Base-by-base conservation (phyloP, 805 yeast species). In the Priceomyces melissophilus region DNA sequence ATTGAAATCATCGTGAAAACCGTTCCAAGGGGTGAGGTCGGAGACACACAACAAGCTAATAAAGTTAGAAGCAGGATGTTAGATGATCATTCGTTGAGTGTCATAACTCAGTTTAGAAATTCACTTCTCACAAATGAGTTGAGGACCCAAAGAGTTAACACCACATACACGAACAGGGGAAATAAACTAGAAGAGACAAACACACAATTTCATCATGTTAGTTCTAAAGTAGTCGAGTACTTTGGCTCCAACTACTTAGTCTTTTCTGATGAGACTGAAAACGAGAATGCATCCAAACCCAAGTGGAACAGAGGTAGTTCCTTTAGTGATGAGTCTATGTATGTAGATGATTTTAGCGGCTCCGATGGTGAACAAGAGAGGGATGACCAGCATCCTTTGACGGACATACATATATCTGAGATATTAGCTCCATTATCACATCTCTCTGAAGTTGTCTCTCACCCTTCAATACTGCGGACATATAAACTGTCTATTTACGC, bases 391-490 rank as follows among this genome's bases (percentile, higher is more conserved):
- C 48, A 63, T 33, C 67, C 69, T 4, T 53, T 67, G 39, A 56
- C 57, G 35, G 53, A 49, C 32, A 40, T 67, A 16, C 55, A 56
- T 14, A 46, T 70, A 17, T 49, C 65, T 6, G 70, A 81, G 33
- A 69, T 89, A 13, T 65, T 93, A 44, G 78, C 83, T 4, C 96
- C 98, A 0, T 78, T 93, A 10, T 71, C 79, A 7, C 85, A 86
- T 42, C 93, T 96, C 0, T 72, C 86, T 2, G 96, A 93, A 50
- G 63, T 91, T 2, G 77, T 84, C 1, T 71, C 73, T 2, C 90
- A 87, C 53, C 83, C 82, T 10, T 78, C 87, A 1, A 69, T 88
- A 12, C 74, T 79, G 38, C 76, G 73, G 46, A 83, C 93, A 0
- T 93, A 77, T 60, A 78, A 75, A 41, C 71, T 65, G 65, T 48